A percentile compares a stretch with the other conserved stretches of the same genome.
Conservation (phyloP, 2,329 filamentous ascomycete species). For the Aureobasidium melanogenum region DNA sequence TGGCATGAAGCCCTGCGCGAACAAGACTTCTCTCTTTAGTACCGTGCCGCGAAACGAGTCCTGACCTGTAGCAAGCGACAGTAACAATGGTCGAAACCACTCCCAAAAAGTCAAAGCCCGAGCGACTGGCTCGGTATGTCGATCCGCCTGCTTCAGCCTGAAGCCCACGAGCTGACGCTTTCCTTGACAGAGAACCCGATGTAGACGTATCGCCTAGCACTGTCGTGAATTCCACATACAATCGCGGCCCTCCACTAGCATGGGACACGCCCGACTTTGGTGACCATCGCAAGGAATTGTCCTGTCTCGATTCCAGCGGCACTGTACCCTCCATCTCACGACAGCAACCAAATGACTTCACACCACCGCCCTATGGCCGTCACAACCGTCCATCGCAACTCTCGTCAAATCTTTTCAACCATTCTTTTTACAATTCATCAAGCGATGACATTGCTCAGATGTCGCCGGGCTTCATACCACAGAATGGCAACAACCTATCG, state of each 20-base stretch:
- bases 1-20: neutral
- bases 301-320: constrained; percentile 54
- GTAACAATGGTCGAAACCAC: constrained; percentile 14
- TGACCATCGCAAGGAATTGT: constrained; percentile 64
- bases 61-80: constrained; percentile 53
- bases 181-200: constrained; percentile 20
- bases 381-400: constrained; percentile 25
- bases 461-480: constrained; percentile 59
- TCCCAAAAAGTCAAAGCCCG: constrained; percentile 13
- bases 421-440: constrained; percentile 67
- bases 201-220: constrained; percentile 35
- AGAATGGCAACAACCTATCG: constrained; percentile 32
- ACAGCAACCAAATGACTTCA: constrained; percentile 38
- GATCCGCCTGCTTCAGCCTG: neutral
- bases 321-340: constrained; percentile 24
- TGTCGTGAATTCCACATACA: constrained; percentile 25
- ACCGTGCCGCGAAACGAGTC: constrained; percentile 36
- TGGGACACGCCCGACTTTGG: constrained; percentile 52
- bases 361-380: constrained; percentile 23
- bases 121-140: constrained; percentile 32
- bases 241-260: constrained; percentile 18
- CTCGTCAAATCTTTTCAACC: constrained; percentile 34
- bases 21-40: neutral
- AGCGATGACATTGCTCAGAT: constrained; percentile 61
- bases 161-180: neutral